These are phyloP conservation scores for Saraca asoca DNA, from an alignment of 331 rosid genomes.

Conservation along the genomic window DNA sequence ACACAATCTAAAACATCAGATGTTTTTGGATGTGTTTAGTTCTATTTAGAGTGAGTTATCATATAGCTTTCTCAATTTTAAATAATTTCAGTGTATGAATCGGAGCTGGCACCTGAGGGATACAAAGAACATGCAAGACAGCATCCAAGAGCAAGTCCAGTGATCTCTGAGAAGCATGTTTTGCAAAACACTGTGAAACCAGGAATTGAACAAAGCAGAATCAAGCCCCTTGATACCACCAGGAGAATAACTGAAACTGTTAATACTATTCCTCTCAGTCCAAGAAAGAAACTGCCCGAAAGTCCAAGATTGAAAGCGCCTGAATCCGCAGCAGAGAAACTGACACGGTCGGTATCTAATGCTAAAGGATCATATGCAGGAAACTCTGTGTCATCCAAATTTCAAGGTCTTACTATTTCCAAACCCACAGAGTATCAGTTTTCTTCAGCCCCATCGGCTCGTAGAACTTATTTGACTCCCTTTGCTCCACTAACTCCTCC, in stretches of 20 bases:
- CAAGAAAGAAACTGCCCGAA: constrained; percentile 12
- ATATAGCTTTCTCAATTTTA: background rate
- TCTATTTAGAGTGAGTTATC: no score
- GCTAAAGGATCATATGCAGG: constrained; percentile 47
- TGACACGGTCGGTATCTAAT: constrained; percentile 39
- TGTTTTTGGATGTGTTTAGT: no score
- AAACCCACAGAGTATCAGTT: constrained; percentile 27
- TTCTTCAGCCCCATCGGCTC: constrained; percentile 11
- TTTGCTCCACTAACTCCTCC: constrained; percentile 33
- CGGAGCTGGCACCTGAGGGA: constrained; percentile 57
- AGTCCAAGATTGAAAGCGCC: constrained; percentile 22
- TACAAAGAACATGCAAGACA: constrained; percentile 49
- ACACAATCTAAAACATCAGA: no score
- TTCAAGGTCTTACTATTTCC: constrained; percentile 45
- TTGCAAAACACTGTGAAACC: constrained; percentile 40
- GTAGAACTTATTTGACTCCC: constrained; percentile 25
- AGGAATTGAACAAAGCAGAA: constrained; percentile 35
- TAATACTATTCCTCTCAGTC: background rate
- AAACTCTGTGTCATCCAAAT: constrained; percentile 54
- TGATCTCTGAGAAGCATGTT: constrained; percentile 54
- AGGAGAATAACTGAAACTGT: constrained; percentile 28
- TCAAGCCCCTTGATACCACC: constrained; percentile 31
- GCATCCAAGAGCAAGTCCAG: constrained; percentile 50
- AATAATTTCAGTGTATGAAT: constrained; percentile 62
- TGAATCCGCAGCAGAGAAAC: constrained; percentile 42